These are phyloP conservation scores for Hordeum pubiflorum DNA, from an alignment of 202 grass and related monocot species.

Conservation along the genomic window DNA sequence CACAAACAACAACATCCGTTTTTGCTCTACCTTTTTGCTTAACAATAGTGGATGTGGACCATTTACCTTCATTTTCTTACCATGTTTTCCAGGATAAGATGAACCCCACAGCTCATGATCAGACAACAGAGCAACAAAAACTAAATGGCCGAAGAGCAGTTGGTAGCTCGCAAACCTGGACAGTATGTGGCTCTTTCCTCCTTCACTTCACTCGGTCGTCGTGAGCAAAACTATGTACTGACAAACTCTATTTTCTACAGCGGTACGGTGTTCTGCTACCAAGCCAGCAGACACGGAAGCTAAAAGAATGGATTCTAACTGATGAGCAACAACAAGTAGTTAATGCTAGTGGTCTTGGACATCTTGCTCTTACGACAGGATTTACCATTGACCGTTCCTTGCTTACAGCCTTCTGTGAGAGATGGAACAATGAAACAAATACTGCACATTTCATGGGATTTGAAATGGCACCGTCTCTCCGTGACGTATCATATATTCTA, in stretches of 20 bases:
- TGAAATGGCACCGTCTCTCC: constrained; percentile 54
- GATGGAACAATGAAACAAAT: constrained; percentile 63
- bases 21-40: background rate
- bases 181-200: constrained; percentile 23
- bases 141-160: constrained; percentile 36
- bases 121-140: constrained; percentile 33
- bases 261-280: constrained; percentile 53
- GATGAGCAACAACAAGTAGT: constrained; percentile 53
- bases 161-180: constrained; percentile 53
- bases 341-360: constrained; percentile 54
- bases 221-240: constrained; percentile 14
- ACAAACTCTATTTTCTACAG: constrained; percentile 23
- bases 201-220: background rate
- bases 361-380: constrained; percentile 54
- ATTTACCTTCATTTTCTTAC: background rate
- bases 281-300: constrained; percentile 56
- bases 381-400: constrained; percentile 60
- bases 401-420: constrained; percentile 55
- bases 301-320: constrained; percentile 59
- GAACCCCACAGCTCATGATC: constrained; percentile 24
- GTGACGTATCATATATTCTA: constrained; percentile 59
- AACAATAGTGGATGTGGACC: background rate
- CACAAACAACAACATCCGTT: background rate
- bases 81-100: constrained; percentile 48
- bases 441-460: constrained; percentile 59